Base-by-base conservation (phyloP, 2,329 filamentous ascomycete genomes). In the Trichoderma sp. region DNA sequence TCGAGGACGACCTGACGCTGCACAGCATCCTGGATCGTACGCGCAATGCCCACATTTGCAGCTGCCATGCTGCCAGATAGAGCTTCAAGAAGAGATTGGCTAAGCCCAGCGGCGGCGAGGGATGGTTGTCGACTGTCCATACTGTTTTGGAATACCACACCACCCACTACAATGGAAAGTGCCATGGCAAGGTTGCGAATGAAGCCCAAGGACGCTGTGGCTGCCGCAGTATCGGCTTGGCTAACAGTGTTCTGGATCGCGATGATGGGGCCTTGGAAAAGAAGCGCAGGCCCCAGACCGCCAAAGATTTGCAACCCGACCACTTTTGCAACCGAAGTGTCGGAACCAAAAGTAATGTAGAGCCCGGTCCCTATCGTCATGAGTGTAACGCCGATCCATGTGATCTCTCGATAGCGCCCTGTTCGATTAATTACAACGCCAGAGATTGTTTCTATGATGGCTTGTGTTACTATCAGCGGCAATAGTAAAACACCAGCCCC, bases 121-220 rank as follows among this genome's bases (percentile, higher is more conserved):
- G 40, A 19, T 43, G 40, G n/a, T 43, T 43, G 40, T 19, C 40
- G 40, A 10, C 40, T 43, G 16, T 70, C 72, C 5, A 75, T 76
- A 27, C 43, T 65, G 76, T 92, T 92, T 76, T 91, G 88, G 79
- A 92, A 92, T 11, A 92, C 83, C 14, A 92, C 89, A 8, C 89
- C 86, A n/a, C 91, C 91, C 53, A 92, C 82, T 0, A 92, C 89
- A 56, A 92, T 83, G 0, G 86, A 87, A 13, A 88, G 84, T 1
- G 87, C 84, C 0, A 86, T 89, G 1, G 87, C 87, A 3, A 92
- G 80, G 69, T 89, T 89, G 16, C 89, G 85, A 11, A 87, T 82
- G 73, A 90, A 90, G 5, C 84, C 83, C 69, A 89, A 87, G 0
- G 88, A 88, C 1, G 87, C 84, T 0, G 88, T 90, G 0, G 86